Percentiles rank a stretch among this genome's conserved stretches.
These are phyloP conservation scores for Xylariales sp. DNA, from an alignment of 2,329 filamentous ascomycete species.

Conservation along the genomic window DNA sequence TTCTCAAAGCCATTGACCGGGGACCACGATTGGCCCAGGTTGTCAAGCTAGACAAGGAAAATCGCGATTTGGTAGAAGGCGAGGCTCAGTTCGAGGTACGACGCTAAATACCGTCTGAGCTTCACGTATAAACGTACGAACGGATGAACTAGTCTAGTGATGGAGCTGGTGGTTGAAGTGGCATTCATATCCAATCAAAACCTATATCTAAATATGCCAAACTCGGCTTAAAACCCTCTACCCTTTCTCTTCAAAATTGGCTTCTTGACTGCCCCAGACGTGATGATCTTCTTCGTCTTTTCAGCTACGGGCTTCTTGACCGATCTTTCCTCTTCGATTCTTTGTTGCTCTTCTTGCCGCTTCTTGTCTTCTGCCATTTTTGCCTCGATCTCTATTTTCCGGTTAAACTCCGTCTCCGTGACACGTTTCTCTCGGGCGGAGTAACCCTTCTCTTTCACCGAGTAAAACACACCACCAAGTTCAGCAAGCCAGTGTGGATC, in stretches of 20 bases:
- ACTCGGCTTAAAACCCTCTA: conserved; percentile 59
- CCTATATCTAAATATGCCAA: conserved; percentile 24
- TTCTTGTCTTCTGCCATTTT: conserved; percentile 90
- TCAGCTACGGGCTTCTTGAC: conserved; percentile 56
- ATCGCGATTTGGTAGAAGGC: conserved; percentile 72
- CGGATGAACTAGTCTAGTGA: neutral
- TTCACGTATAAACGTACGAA: neutral
- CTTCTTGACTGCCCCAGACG: conserved; percentile 71
- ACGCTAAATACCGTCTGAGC: conserved; percentile 44
- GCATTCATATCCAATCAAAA: conserved; percentile 12
- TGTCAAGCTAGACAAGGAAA: conserved; percentile 76
- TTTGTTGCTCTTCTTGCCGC: conserved; percentile 68
- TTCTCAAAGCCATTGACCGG: conserved; percentile 79
- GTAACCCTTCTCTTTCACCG: conserved; percentile 96
- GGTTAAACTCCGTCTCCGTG: conserved; percentile 91
- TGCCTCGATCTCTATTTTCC: conserved; percentile 90
- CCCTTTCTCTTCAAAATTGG: conserved; percentile 68
- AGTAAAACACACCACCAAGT: conserved; percentile 96
- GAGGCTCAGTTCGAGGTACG: conserved; percentile 75
- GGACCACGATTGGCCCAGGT: conserved; percentile 81
- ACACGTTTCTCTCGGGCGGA: conserved; percentile 86
- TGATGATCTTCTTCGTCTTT: conserved; percentile 67
- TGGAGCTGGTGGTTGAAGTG: conserved; percentile 3
- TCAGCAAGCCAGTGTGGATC: conserved; percentile 98
- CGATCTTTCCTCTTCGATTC: conserved; percentile 61